Evolutionary conservation across 352 stramenopile species (phyloP).

Genomic region (Phytophthora hibernalis): DNA sequence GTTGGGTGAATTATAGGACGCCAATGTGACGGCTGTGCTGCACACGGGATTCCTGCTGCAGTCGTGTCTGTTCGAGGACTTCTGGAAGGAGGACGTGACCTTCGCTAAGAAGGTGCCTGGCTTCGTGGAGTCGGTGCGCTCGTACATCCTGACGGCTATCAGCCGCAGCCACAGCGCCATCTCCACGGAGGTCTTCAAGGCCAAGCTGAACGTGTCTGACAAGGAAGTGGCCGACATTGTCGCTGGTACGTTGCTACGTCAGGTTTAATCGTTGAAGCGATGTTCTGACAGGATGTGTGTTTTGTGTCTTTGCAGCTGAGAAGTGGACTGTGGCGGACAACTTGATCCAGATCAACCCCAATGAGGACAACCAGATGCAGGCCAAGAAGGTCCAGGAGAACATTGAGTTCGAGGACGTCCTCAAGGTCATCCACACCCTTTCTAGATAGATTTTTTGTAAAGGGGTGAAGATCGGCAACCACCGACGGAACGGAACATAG

Average conservation of each 20-base stretch:
- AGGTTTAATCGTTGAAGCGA: conserved; percentile 16
- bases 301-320: conserved; percentile 48
- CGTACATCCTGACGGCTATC: conserved; percentile 79
- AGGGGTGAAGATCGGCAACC: conserved; percentile 21
- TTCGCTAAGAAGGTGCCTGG: conserved; percentile 70
- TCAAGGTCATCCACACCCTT: conserved; percentile 89
- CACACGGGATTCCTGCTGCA: conserved; percentile 74
- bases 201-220: conserved; percentile 74
- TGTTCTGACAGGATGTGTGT: conserved; percentile 17
- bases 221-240: conserved; percentile 66
- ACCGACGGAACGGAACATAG: conserved; percentile 23
- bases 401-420: conserved; percentile 86
- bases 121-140: conserved; percentile 77
- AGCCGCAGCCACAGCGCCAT: conserved; percentile 79
- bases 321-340: conserved; percentile 72
- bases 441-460: conserved; percentile 83
- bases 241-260: conserved; percentile 42
- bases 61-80: conserved; percentile 84
- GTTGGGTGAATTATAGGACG: conserved; percentile 46
- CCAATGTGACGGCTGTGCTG: conserved; percentile 63
- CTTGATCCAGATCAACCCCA: conserved; percentile 65
- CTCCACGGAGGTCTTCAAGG: conserved; percentile 63
- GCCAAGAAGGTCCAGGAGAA: conserved; percentile 90
- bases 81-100: conserved; percentile 74
- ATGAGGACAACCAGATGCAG: conserved; percentile 89